phyloP scores from a whole-genome alignment of 2,329 filamentous ascomycete genomes.

The Proliferodiscus dingleyae region DNA sequence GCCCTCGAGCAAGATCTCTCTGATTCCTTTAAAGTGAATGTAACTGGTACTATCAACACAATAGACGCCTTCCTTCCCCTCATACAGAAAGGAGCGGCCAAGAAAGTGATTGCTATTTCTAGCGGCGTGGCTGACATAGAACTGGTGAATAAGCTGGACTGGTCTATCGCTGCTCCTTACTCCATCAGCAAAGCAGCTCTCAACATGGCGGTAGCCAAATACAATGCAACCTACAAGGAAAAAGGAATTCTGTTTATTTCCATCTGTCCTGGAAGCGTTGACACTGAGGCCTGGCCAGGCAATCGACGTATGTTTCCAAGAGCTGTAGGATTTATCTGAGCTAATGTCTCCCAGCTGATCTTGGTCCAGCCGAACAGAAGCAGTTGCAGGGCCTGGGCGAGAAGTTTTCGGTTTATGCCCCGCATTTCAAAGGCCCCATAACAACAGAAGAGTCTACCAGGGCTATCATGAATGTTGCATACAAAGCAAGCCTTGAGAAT shows the following conservation, averaged over 20 bases:
- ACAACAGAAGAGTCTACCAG: conserved; percentile 35
- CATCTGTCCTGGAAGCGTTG: conserved; percentile 46
- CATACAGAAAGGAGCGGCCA: conserved; percentile 42
- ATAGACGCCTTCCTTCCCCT: conserved; percentile 48
- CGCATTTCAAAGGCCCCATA: conserved; percentile 35
- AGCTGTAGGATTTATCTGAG: conserved; percentile 8
- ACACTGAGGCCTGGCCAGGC: conserved; percentile 27
- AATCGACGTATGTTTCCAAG: conserved; percentile 21
- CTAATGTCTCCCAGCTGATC: conserved; percentile 17
- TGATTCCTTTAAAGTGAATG: conserved; percentile 41
- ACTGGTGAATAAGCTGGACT: conserved; percentile 34
- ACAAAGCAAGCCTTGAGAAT: conserved; percentile 38
- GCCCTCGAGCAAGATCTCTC: conserved; percentile 21
- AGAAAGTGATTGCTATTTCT: conserved; percentile 49
- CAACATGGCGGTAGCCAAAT: conserved; percentile 49
- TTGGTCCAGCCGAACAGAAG: conserved; percentile 15
- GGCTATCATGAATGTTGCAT: conserved; percentile 32
- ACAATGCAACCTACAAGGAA: conserved; percentile 31
- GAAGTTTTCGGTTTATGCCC: conserved; percentile 36
- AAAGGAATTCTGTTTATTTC: conserved; percentile 49
- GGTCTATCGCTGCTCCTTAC: conserved; percentile 39
- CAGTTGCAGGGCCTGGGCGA: conserved; percentile 21
- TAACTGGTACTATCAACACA: conserved; percentile 46
- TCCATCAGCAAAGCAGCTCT: conserved; percentile 45
- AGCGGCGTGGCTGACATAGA: conserved; percentile 43